Evolutionary conservation across 1,284 basidiomycete species (phyloP).

Genomic region (Ganoderma resinaceum): DNA sequence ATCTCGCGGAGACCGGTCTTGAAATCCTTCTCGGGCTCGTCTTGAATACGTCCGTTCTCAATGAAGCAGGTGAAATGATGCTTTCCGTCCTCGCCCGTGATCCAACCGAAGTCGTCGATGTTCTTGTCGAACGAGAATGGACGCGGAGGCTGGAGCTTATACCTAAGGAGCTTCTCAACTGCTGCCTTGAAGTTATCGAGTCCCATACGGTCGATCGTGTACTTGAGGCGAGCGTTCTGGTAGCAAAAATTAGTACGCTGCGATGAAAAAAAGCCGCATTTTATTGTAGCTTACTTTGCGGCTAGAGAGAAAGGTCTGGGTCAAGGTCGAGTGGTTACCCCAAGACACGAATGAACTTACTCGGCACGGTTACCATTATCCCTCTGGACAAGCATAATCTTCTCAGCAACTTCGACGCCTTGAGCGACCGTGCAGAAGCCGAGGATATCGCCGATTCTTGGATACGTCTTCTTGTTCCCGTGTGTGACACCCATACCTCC

Average conservation of each 20-base stretch:
- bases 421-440: slow-evolving; percentile 95
- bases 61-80: slow-evolving; percentile 96
- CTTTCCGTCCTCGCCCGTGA: slow-evolving; percentile 85
- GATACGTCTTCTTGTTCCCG: slow-evolving; percentile 99
- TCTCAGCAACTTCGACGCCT: slow-evolving; percentile 88
- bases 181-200: slow-evolving; percentile 87
- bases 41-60: slow-evolving; percentile 97
- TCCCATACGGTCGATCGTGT: slow-evolving; percentile 97
- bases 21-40: slow-evolving; percentile 90
- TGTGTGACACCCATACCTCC: slow-evolving; percentile 99
- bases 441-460: slow-evolving; percentile 86
- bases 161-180: slow-evolving; percentile 91
- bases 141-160: slow-evolving; percentile 75
- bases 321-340: not conserved
- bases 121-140: slow-evolving; percentile 89
- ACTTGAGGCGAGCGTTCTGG: slow-evolving; percentile 92
- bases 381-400: slow-evolving; percentile 92
- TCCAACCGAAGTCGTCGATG: slow-evolving; percentile 95
- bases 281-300: slow-evolving; percentile 37
- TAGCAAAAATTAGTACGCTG: slow-evolving; percentile 5
- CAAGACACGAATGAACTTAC: slow-evolving; percentile 52
- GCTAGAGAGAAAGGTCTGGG: slow-evolving; percentile 34
- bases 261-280: not conserved
- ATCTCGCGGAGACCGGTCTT: slow-evolving; percentile 94
- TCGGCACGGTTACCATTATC: slow-evolving; percentile 96